Base-by-base conservation (phyloP, 2,329 filamentous ascomycete species). In the Xylaria sp. region DNA sequence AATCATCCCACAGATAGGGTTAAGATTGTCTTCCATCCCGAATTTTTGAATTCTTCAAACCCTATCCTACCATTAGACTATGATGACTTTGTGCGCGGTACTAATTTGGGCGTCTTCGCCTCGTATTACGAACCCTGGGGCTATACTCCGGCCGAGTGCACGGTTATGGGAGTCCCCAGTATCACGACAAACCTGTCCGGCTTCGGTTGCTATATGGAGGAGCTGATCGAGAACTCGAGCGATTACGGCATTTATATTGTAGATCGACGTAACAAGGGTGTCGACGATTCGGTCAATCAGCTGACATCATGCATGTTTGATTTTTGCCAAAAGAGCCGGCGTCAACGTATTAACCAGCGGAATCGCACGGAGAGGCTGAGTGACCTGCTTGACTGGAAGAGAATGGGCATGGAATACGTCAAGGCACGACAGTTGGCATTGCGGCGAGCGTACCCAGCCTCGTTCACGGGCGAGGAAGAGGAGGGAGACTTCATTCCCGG, bases 91-190 rank as follows among this genome's bases (percentile, higher is more conserved):
- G 96, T 99, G 50, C 93, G 96, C 62, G 96, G 96, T 71, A 98
- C 95, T 45, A 95, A 99, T 80, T 83, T 99, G 77, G 96, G 96
- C 75, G 89, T 99, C 64, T 99, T 99, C 82, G 87, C 95, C 27
- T 98, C 96, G 2, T 98, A 98, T 87, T 99, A 99, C 79, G 96
- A 99, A 82, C 96, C 96, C 9, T 99, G 96, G 96, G 96, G 96
- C 51, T 99, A 99, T 81, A 99, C 96, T 1, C 96, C 95, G 0
- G 95, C 96, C 59, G 96, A 98, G 80, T 99, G 96, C 81, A 98
- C 96, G 0, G 96, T 98, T 69, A 98, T 98, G 96, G 96, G 96
- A 74, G 94, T 99, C 45, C 96, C 96, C 49, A 97, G 93, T 80
- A 97, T 99, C 81, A 98, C 96, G 11, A 98, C 95, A 31, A 99